phyloP scores from a whole-genome alignment of 2,329 filamentous ascomycete species.

The Ceratocystis cubensis region DNA sequence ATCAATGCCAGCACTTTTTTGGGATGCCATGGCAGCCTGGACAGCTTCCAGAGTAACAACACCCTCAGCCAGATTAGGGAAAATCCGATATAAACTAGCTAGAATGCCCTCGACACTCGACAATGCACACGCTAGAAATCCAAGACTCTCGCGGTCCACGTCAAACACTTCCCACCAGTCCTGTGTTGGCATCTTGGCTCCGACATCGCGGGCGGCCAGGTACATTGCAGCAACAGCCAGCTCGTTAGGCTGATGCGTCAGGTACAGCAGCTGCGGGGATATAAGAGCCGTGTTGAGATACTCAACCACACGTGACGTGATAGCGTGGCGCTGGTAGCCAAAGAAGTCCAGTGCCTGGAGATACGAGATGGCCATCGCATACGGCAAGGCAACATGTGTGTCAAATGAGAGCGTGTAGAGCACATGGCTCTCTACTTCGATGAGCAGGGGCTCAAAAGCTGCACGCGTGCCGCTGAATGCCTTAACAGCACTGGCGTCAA shows the following conservation, averaged over 20 bases:
- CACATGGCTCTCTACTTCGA: constrained; percentile 65
- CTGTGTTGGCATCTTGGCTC: constrained; percentile 64
- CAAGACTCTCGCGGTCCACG: constrained; percentile 83
- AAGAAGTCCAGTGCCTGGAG: constrained; percentile 72
- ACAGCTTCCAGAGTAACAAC: constrained; percentile 48
- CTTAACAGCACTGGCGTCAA: constrained; percentile 47
- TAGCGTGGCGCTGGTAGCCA: constrained; percentile 21
- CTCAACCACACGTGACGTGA: constrained; percentile 46
- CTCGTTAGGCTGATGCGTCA: constrained; percentile 80
- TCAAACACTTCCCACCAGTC: constrained; percentile 99
- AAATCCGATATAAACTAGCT: constrained; percentile 43
- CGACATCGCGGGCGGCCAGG: constrained; percentile 65
- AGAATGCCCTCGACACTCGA: constrained; percentile 64
- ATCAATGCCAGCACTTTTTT: not conserved
- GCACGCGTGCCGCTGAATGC: constrained; percentile 63
- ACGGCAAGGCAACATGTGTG: constrained; percentile 72
- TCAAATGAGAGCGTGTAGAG: constrained; percentile 68
- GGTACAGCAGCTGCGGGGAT: constrained; percentile 76
- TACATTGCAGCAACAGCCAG: constrained; percentile 85
- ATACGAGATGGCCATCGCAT: constrained; percentile 80
- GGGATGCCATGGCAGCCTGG: constrained; percentile 28
- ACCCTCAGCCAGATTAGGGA: constrained; percentile 36
- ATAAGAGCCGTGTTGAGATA: constrained; percentile 79
- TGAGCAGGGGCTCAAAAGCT: constrained; percentile 48
- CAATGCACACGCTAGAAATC: constrained; percentile 80